Conservation (phyloP, 1,139 yeast species). For the Hyphopichia pseudoburtonii region DNA sequence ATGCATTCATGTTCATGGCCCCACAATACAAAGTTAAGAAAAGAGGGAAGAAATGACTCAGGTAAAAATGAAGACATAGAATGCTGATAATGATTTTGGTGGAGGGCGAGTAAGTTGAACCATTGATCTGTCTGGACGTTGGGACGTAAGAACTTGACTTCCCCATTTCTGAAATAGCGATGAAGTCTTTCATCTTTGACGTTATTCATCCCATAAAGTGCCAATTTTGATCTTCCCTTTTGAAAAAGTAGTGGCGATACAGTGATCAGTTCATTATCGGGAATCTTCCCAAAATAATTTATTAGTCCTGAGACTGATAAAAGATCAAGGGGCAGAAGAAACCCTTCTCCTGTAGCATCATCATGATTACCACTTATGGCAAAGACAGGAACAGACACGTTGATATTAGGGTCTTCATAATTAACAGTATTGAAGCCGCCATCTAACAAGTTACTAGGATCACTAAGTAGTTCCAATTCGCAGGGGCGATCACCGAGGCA, state of each 20-base stretch:
- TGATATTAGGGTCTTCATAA: conserved; percentile 87
- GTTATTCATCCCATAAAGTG: conserved; percentile 86
- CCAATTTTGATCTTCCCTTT: conserved; percentile 79
- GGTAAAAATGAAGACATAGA: conserved; percentile 82
- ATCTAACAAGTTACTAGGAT: conserved; percentile 62
- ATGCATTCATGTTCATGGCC: conserved; percentile 98
- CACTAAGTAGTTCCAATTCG: conserved; percentile 76
- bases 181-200: conserved; percentile 87
- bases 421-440: conserved; percentile 69
- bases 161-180: conserved; percentile 77
- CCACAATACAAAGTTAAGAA: conserved; percentile 85
- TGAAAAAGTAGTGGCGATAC: conserved; percentile 78
- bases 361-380: conserved; percentile 97
- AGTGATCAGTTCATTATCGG: conserved; percentile 71
- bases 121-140: conserved; percentile 58
- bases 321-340: conserved; percentile 86
- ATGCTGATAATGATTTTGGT: conserved; percentile 84
- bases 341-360: conserved; percentile 88
- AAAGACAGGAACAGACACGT: conserved; percentile 88
- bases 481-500: conserved; percentile 90
- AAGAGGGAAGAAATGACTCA: conserved; percentile 77
- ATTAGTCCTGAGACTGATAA: conserved; percentile 78
- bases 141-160: conserved; percentile 78
- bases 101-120: conserved; percentile 88
- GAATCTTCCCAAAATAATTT: conserved; percentile 86